Percentiles rank a stretch among this genome's conserved stretches.
Evolutionary conservation across 805 yeast genomes (phyloP).

Genomic region (Teunomyces panamensis): DNA sequence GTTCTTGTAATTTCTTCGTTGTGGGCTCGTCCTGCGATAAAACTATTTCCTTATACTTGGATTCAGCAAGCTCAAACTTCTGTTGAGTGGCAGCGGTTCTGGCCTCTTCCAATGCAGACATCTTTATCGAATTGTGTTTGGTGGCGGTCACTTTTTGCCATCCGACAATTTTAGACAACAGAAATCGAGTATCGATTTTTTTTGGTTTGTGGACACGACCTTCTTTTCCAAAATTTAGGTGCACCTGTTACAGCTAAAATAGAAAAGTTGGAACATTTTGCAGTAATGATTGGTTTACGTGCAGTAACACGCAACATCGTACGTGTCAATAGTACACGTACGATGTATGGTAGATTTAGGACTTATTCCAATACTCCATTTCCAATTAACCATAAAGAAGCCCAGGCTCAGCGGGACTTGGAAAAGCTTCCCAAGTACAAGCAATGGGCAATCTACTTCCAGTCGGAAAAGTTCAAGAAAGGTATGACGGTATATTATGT

Average conservation of each 20-base stretch:
- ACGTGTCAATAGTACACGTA: neutral
- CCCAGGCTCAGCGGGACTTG: constrained; percentile 22
- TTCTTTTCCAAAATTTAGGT: neutral
- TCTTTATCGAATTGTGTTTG: constrained; percentile 5
- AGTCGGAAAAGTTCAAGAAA: constrained; percentile 57
- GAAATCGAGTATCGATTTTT: neutral
- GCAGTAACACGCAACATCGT: neutral
- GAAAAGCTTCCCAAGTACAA: constrained; percentile 34
- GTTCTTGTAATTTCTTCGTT: constrained; percentile 35
- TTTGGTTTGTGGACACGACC: neutral
- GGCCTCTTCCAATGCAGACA: constrained; percentile 53
- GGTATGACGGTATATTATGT: constrained; percentile 60
- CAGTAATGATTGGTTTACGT: neutral
- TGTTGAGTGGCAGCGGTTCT: constrained; percentile 51
- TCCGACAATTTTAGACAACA: constrained; percentile 2
- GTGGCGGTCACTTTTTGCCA: constrained; percentile 6
- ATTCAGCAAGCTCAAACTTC: constrained; percentile 57
- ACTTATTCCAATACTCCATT: constrained; percentile 28
- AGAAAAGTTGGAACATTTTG: neutral
- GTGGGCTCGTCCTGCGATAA: constrained; percentile 12
- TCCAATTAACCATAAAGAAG: constrained; percentile 31
- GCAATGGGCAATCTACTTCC: constrained; percentile 39
- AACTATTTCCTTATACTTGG: constrained; percentile 52
- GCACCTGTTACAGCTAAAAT: no score
- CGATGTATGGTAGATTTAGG: neutral